These are phyloP conservation scores for Liquidambar formosana DNA, from an alignment of 164 flowering plant species.

Conservation along the genomic window DNA sequence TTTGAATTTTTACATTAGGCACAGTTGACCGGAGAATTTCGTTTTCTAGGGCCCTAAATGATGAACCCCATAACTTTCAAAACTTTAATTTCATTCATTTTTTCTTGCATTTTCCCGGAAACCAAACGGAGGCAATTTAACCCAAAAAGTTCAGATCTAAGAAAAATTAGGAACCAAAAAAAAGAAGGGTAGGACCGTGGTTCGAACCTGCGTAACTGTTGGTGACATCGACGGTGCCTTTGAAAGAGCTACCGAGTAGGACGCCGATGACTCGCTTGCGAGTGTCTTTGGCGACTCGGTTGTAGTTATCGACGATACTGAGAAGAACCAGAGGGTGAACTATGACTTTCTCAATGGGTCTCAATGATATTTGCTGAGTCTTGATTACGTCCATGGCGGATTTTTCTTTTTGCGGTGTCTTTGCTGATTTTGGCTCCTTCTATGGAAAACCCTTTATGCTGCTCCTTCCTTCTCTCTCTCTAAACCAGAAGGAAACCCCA, in stretches of 20 bases:
- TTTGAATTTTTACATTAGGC: too few species aligned
- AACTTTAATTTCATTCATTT: too few species aligned
- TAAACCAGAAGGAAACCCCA: too few species aligned
- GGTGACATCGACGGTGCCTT: slow-evolving; percentile 87
- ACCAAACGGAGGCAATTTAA: too few species aligned
- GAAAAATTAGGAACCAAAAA: neutral
- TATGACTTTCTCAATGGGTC: slow-evolving; percentile 82
- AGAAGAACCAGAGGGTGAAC: slow-evolving; percentile 92
- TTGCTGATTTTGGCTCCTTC: neutral
- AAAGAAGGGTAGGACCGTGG: neutral
- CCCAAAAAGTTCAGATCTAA: too few species aligned
- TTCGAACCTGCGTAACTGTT: slow-evolving; percentile 83
- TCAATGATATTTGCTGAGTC: slow-evolving; percentile 70
- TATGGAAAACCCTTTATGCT: neutral
- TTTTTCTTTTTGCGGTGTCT: neutral
- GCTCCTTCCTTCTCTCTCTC: too few species aligned
- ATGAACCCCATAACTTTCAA: too few species aligned
- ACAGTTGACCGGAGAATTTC: too few species aligned
- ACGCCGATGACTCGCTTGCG: slow-evolving; percentile 86
- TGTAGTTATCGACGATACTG: slow-evolving; percentile 93
- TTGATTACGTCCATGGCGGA: slow-evolving; percentile 80
- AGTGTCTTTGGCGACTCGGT: slow-evolving; percentile 81
- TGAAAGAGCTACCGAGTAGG: slow-evolving; percentile 72
- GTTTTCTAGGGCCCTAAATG: too few species aligned
- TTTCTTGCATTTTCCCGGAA: too few species aligned